phyloP scores from a whole-genome alignment of 805 yeast genomes.

The Zygosaccharomyces bisporus region DNA sequence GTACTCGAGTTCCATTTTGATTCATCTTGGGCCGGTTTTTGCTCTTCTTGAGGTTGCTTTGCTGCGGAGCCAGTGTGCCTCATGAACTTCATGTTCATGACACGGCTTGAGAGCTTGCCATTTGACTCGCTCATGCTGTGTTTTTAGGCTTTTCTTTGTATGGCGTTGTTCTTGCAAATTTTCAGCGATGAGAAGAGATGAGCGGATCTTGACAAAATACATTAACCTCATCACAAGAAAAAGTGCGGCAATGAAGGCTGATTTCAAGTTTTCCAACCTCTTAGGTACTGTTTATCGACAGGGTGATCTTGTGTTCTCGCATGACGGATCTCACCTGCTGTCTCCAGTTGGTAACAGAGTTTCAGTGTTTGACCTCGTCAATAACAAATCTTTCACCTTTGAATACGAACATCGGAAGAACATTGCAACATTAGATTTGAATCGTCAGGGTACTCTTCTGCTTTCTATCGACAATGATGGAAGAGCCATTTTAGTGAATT shows the following conservation, averaged over 20 bases:
- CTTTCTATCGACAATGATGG: conserved; percentile 88
- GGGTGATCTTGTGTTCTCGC: conserved; percentile 83
- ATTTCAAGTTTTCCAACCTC: conserved; percentile 80
- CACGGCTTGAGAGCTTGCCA: conserved; percentile 56
- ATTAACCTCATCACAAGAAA: neutral
- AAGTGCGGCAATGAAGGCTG: conserved; percentile 63
- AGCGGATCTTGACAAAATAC: conserved; percentile 9
- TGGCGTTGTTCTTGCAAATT: conserved; percentile 13
- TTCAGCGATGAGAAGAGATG: conserved; percentile 22
- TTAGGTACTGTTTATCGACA: conserved; percentile 92
- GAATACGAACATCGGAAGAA: conserved; percentile 90
- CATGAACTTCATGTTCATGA: conserved; percentile 83
- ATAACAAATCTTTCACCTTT: conserved; percentile 83
- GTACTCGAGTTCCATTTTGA: conserved; percentile 22
- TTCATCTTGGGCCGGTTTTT: conserved; percentile 17
- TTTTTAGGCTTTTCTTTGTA: conserved; percentile 1
- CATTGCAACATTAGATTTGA: conserved; percentile 73
- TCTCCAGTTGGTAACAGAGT: conserved; percentile 96
- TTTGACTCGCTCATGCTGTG: conserved; percentile 25
- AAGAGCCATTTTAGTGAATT: conserved; percentile 86
- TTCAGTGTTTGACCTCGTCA: conserved; percentile 78
- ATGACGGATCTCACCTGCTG: conserved; percentile 77
- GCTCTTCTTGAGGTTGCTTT: conserved; percentile 34
- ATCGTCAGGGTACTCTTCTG: conserved; percentile 74
- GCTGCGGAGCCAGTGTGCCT: conserved; percentile 35